phyloP scores from a whole-genome alignment of 768 basidiomycete genomes.

The Tricholoma saponaceum region DNA sequence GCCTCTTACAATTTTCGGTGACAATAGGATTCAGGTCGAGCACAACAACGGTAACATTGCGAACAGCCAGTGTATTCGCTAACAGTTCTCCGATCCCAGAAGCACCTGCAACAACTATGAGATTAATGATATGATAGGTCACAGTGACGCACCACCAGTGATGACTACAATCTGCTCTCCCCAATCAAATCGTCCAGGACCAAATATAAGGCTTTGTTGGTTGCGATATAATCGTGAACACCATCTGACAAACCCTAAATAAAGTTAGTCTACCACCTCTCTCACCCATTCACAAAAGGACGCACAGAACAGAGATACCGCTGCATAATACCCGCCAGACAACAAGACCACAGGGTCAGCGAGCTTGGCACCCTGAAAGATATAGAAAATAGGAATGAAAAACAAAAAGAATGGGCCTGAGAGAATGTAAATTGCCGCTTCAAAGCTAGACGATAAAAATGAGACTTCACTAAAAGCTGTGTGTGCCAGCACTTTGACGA shows the following conservation, averaged over 20 bases:
- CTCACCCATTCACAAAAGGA: constrained; percentile 9
- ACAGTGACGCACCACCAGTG: constrained; percentile 68
- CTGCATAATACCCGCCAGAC: constrained; percentile 52
- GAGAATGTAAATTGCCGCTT: constrained; percentile 5
- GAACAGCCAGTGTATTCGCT: constrained; percentile 80
- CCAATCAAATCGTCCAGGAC: constrained; percentile 71
- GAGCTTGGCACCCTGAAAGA: constrained; percentile 60
- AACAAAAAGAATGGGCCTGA: constrained; percentile 82
- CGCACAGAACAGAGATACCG: constrained; percentile 68
- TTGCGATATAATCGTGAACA: constrained; percentile 72
- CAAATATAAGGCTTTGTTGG: constrained; percentile 60
- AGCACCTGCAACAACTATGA: constrained; percentile 47
- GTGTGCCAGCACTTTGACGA: constrained; percentile 73
- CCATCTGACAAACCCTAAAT: constrained; percentile 66
- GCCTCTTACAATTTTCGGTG: constrained; percentile 62
- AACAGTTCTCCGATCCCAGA: constrained; percentile 88
- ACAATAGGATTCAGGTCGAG: constrained; percentile 78
- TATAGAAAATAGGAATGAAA: constrained; percentile 75
- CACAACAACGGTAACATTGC: constrained; percentile 80
- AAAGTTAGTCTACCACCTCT: background rate
- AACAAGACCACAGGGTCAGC: constrained; percentile 48
- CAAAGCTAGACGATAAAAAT: background rate
- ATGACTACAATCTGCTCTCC: constrained; percentile 84
- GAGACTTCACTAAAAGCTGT: constrained; percentile 70
- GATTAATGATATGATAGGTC: background rate